Evolutionary conservation across 2,329 filamentous ascomycete species (phyloP), one percentile per base, ranked within the genome.

Genomic region (Fusarium sp.): DNA sequence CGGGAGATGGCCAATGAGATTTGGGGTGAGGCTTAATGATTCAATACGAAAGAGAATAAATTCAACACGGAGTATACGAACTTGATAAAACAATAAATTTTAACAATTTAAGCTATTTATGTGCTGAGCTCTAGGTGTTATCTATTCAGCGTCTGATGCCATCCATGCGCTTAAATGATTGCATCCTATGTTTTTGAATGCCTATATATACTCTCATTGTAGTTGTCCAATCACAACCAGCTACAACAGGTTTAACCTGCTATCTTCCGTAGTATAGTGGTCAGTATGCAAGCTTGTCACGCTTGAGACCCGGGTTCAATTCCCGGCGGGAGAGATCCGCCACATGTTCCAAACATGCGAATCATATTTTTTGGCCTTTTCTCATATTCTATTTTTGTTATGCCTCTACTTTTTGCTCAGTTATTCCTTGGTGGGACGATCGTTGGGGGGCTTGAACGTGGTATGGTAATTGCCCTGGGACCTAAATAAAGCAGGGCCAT

Each of bases 1-100:
- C 86, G 91, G 68, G 83, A 88, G 71, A 88, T 94, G 73, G 91
- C 92, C 5, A 87, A 93, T 75, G 88, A 91, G 74, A 86, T 94
- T 60, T 94, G 92, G 92, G 77, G 76, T 2, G 71, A 79, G 60
- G 65, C 77, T 42, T 79, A 7, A 70, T 16, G 12, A 11, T n/a
- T 8, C 1, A 21, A 28, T 15, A 23, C 6, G 13, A 31, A 46
- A 15, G 13, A 18, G 24, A 15, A n/a, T 23, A 23, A 52, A 29
- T 35, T 35, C 21, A n/a, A 6, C 20, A 23, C 15, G 15, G 6
- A 8, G 15, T n/a, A 35, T 10, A 13, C 33, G 15, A 13, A 35
- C 26, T n/a, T n/a, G 16, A 35, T 6, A 35, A 33, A 16, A 35
- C n/a, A 35, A 35, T 35, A 35, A 35, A 35, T 35, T 35, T 35